Base-by-base conservation (phyloP, 768 basidiomycete genomes). In the Saitozyma podzolica region DNA sequence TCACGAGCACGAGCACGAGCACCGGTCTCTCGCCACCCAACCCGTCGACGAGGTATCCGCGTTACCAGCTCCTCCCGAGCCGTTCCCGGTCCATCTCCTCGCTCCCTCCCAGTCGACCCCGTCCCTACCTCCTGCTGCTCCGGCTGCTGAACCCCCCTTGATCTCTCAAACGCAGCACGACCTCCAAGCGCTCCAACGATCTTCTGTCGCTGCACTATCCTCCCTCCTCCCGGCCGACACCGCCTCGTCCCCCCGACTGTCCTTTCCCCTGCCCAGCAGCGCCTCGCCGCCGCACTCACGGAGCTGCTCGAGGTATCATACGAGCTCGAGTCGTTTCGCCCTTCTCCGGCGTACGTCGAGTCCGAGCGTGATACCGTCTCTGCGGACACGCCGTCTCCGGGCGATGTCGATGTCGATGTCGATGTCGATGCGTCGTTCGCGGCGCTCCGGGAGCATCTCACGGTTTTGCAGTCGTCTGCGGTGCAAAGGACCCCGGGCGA, bases 221-320 rank as follows among this genome's bases (percentile, higher is more conserved):
- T 62, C 62, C 19, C 62, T 73, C 42, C 42, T 68, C 10, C 62
- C 63, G 8, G 9, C 49, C 19, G 40, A 59, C 19, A 39, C 59
- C 9, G 37, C 17, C 16, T 14, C 8, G 13, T 9, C 19, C 14
- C 14, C 29, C 29, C 29, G 29, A 29, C 19, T 16, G 41, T n/a
- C 16, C 14, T 47, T 19, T 41, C 50, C 6, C 13, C n/a, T 8
- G 39, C 50, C 3, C 61, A 68, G 19, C 20, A 54, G 9, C 68
- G 66, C n/a, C 63, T 72, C 39, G 68, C 68, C 3, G 58, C 52
- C 1, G 64, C 66, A 3, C 45, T 74, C 41, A 68, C 62, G 8
- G 68, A 72, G 37, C 59, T 74, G 1, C 59, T 74, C 5, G 70
- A 74, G 47, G 67, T 65, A n/a, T 59, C 65, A 9, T 68, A 72